Base-by-base conservation (phyloP, 192 early-diverging fungal genomes). In the Backusella westeae region DNA sequence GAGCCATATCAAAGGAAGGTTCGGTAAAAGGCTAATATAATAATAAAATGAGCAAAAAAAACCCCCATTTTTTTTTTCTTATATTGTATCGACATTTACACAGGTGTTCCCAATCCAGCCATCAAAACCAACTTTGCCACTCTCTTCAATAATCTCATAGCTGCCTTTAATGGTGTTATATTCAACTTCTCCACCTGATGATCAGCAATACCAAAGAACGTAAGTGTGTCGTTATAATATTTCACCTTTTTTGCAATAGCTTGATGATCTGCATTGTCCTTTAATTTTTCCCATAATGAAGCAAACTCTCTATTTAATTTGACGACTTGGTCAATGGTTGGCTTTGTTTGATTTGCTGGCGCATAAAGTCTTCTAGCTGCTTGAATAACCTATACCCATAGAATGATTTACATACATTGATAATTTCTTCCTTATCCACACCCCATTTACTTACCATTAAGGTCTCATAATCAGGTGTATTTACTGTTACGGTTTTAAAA, bases 181-280 rank as follows among this genome's bases (percentile, higher is more conserved):
- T 81, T 84, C 46, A 92, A 90, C 8, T 87, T 94, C 34, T 95
- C 89, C 14, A 98, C 98, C 86, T 99, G 97, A 83, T 98, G 96
- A 75, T 99, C 98, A 10, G 91, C 91, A 75, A 99, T 90, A 15
- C 96, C 98, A 85, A 96, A 95, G 83, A 94, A 95, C n/a, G 86
- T 87, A 59, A 99, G 88, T 76, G 93, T 87, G 72, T 89, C 85
- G 81, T 98, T 96, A 86, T 98, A 98, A 41, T 91, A 87, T 67
- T 88, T 86, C 21, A 98, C 90, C 53, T 90, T 90, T 32, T 87
- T 83, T 23, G 85, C 86, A 53, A 95, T 84, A 17, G 92, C 89
- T 72, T 90, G 82, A 26, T 96, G 90, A 34, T 86, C 87, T 14
- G 93, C 91, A 69, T 96, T 85, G 74, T 96, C 90, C 76, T 90